phyloP scores from a whole-genome alignment of 768 basidiomycete species.

The Boletales sp. region DNA sequence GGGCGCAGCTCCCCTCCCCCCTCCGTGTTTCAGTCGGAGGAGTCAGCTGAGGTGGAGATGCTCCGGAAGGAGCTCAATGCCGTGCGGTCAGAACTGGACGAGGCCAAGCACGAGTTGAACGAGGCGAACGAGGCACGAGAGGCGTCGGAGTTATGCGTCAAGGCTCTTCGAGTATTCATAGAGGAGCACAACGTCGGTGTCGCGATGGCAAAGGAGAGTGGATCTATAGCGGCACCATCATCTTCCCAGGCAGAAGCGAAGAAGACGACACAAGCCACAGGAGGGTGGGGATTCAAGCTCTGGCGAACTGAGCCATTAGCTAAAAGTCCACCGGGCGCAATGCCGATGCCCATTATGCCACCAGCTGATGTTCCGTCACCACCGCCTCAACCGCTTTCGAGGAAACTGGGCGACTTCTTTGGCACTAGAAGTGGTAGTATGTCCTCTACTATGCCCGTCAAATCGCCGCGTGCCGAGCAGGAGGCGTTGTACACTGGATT shows the following conservation, averaged over 20 bases:
- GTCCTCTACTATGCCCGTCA: slow-evolving; percentile 39
- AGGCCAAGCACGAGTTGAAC: slow-evolving; percentile 59
- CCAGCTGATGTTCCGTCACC: slow-evolving; percentile 21
- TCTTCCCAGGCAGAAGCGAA: slow-evolving; percentile 31
- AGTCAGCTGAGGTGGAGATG: slow-evolving; percentile 47
- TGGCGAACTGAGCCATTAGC: slow-evolving; percentile 48
- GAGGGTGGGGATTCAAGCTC: slow-evolving; percentile 68
- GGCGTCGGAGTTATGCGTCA: slow-evolving; percentile 83
- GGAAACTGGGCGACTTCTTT: slow-evolving; percentile 73
- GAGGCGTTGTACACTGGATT: slow-evolving; percentile 25
- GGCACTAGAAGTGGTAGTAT: slow-evolving; percentile 48
- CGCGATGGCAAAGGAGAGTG: slow-evolving; percentile 11
- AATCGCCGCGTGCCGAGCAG: slow-evolving; percentile 22
- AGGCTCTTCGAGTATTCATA: slow-evolving; percentile 79
- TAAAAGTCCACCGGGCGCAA: slow-evolving; percentile 25
- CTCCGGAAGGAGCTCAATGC: slow-evolving; percentile 57
- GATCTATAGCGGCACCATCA: slow-evolving; percentile 12
- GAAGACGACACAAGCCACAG: slow-evolving; percentile 28
- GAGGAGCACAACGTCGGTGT: slow-evolving; percentile 65
- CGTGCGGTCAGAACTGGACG: slow-evolving; percentile 58
- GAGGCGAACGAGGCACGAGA: slow-evolving; percentile 83
- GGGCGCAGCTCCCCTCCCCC: slow-evolving; percentile 47
- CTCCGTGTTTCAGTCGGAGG: slow-evolving; percentile 28
- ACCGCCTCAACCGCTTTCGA: slow-evolving; percentile 47
- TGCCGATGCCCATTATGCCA: slow-evolving; percentile 25